These are phyloP conservation scores for Exidia glandulosa DNA, from an alignment of 768 basidiomycete genomes.

Conservation along the genomic window DNA sequence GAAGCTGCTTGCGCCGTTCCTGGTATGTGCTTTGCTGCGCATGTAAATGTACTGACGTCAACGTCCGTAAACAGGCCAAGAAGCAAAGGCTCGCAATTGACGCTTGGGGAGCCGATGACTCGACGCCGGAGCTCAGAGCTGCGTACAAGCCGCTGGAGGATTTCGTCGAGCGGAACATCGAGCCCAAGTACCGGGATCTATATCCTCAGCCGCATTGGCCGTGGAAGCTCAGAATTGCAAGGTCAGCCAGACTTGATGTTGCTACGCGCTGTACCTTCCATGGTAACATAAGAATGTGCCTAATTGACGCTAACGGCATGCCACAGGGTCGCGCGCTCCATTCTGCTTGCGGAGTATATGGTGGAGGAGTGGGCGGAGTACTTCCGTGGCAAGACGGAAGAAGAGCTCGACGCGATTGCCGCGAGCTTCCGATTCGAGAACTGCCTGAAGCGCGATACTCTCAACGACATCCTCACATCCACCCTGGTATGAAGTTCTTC, in stretches of 20 bases:
- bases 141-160: slow-evolving; percentile 57
- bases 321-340: slow-evolving; percentile 46
- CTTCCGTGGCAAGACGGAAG: slow-evolving; percentile 45
- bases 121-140: slow-evolving; percentile 28
- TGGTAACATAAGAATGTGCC: neutral
- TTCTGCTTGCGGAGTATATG: slow-evolving; percentile 60
- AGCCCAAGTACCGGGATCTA: slow-evolving; percentile 33
- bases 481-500: too few relatives aligned
- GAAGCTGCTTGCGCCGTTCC: slow-evolving; percentile 53
- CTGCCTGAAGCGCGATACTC: slow-evolving; percentile 55
- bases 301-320: neutral
- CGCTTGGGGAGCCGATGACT: slow-evolving; percentile 66
- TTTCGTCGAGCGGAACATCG: slow-evolving; percentile 40
- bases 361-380: slow-evolving; percentile 65
- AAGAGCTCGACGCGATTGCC: slow-evolving; percentile 63
- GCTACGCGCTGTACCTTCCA: neutral
- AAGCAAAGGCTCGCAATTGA: slow-evolving; percentile 71
- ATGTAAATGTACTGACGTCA: neutral
- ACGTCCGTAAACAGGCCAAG: slow-evolving; percentile 32
- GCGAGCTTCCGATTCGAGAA: slow-evolving; percentile 60
- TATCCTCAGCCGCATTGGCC: slow-evolving; percentile 59
- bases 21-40: slow-evolving; percentile 13
- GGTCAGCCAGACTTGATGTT: slow-evolving; percentile 23
- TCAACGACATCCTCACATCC: slow-evolving; percentile 34
- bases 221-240: slow-evolving; percentile 35